Evolutionary conservation across 1,284 basidiomycete genomes (phyloP).

Genomic region (Cryptococcus amylolentus): DNA sequence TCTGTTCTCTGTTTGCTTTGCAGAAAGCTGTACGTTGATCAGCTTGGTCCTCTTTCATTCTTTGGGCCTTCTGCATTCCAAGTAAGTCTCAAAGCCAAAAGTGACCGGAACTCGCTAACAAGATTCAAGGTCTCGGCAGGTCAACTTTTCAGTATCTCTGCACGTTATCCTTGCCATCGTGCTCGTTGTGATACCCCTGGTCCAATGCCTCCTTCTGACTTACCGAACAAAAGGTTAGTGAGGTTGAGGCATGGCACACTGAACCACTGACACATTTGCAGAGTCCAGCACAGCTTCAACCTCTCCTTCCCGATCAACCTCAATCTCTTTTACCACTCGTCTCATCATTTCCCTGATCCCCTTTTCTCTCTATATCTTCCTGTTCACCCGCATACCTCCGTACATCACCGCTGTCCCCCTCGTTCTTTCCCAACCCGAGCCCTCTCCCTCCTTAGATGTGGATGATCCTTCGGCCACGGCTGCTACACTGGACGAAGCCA

Average conservation of each 20-base stretch:
- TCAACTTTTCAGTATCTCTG: slow-evolving; percentile 48
- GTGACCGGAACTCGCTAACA: not conserved
- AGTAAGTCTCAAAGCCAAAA: slow-evolving; percentile 14
- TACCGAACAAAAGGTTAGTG: slow-evolving; percentile 42
- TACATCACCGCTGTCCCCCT: slow-evolving; percentile 37
- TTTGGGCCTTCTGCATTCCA: slow-evolving; percentile 38
- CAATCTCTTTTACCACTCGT: slow-evolving; percentile 28
- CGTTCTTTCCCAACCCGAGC: not conserved
- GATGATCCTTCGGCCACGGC: slow-evolving; percentile 15
- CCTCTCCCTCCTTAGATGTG: slow-evolving; percentile 1
- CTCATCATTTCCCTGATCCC: slow-evolving; percentile 45
- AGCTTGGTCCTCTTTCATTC: slow-evolving; percentile 46
- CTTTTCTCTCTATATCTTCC: slow-evolving; percentile 45
- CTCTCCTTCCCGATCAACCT: slow-evolving; percentile 18
- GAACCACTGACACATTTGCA: not conserved
- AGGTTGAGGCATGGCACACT: not conserved
- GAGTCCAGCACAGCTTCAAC: slow-evolving; percentile 17
- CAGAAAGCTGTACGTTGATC: slow-evolving; percentile 47
- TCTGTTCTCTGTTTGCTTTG: slow-evolving; percentile 47
- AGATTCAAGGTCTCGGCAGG: slow-evolving; percentile 31
- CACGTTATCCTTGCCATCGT: slow-evolving; percentile 43
- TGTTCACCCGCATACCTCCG: slow-evolving; percentile 48
- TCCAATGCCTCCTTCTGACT: slow-evolving; percentile 47
- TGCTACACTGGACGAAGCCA: slow-evolving; percentile 17
- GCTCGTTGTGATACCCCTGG: slow-evolving; percentile 43